A percentile compares a stretch with the other conserved stretches of the same genome.
Evolutionary conservation across 495 filamentous ascomycete species (phyloP).

Genomic region (Trichoderma asperelloides): DNA sequence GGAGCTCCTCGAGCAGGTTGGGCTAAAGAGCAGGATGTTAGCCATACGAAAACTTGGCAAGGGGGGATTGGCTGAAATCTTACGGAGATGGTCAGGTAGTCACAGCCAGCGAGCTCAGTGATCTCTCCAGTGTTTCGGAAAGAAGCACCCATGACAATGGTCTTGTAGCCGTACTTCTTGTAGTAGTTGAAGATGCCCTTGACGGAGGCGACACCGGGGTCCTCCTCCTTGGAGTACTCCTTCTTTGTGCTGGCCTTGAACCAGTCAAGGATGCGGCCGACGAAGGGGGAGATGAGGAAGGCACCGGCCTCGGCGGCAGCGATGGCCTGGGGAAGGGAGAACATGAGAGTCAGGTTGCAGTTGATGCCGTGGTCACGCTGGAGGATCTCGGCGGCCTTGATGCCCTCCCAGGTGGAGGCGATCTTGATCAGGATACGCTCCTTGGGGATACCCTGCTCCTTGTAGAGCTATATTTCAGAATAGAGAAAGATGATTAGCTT

Average conservation of each 20-base stretch:
- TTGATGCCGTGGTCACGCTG: slow-evolving; percentile 91
- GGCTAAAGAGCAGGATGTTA: slow-evolving; percentile 41
- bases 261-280: slow-evolving; percentile 99
- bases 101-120: slow-evolving; percentile 93
- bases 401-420: slow-evolving; percentile 90
- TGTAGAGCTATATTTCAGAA: slow-evolving; percentile 69
- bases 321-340: slow-evolving; percentile 92
- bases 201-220: slow-evolving; percentile 95
- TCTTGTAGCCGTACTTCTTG: slow-evolving; percentile 99
- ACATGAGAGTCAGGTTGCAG: slow-evolving; percentile 98
- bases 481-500: background rate
- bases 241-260: slow-evolving; percentile 95
- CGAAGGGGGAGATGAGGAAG: slow-evolving; percentile 98
- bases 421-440: slow-evolving; percentile 88
- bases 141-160: slow-evolving; percentile 98
- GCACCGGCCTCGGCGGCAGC: slow-evolving; percentile 93
- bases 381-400: slow-evolving; percentile 91
- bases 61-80: slow-evolving; percentile 22
- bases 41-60: background rate
- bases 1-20: slow-evolving; percentile 86
- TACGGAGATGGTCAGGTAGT: slow-evolving; percentile 97
- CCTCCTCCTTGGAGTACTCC: slow-evolving; percentile 77
- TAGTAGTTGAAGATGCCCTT: slow-evolving; percentile 99
- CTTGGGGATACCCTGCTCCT: slow-evolving; percentile 82
- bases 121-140: slow-evolving; percentile 96